Evolutionary conservation across 2,329 filamentous ascomycete species (phyloP).

Genomic region (Calonectria ilicicola): DNA sequence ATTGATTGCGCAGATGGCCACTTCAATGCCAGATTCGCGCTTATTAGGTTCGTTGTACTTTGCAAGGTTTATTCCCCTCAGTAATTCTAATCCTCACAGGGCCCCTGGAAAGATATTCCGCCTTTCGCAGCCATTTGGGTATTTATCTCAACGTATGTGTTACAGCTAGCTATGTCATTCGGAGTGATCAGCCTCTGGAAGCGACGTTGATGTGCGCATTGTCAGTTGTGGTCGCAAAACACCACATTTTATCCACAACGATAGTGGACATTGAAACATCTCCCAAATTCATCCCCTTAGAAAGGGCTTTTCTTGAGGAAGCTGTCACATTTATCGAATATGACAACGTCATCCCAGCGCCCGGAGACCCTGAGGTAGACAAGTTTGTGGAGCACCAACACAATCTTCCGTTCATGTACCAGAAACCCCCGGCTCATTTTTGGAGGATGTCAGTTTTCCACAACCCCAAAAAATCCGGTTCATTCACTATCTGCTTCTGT

Average conservation of each 20-base stretch:
- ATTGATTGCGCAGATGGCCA: too few relatives aligned
- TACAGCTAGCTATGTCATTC: neutral
- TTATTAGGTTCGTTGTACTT: neutral
- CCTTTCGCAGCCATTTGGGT: neutral
- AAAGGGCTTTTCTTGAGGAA: neutral
- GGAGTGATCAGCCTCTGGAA: neutral
- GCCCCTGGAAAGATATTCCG: neutral
- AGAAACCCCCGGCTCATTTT: neutral
- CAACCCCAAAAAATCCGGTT: neutral
- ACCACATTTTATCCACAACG: neutral
- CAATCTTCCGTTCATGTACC: constrained; percentile 3
- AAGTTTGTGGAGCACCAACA: neutral
- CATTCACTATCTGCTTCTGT: neutral
- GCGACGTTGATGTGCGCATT: neutral
- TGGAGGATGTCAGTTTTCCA: constrained; percentile 1
- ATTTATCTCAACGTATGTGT: constrained; percentile 11
- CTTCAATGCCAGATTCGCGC: neutral
- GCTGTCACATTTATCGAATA: neutral
- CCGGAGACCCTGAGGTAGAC: constrained; percentile 1
- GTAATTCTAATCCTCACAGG: neutral
- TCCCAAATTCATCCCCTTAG: neutral
- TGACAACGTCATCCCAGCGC: neutral
- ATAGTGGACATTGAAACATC: neutral
- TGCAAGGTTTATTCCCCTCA: too few relatives aligned
- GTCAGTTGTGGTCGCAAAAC: neutral